phyloP scores from a whole-genome alignment of 331 rosid species.

The Erythrophleum ivorense region DNA sequence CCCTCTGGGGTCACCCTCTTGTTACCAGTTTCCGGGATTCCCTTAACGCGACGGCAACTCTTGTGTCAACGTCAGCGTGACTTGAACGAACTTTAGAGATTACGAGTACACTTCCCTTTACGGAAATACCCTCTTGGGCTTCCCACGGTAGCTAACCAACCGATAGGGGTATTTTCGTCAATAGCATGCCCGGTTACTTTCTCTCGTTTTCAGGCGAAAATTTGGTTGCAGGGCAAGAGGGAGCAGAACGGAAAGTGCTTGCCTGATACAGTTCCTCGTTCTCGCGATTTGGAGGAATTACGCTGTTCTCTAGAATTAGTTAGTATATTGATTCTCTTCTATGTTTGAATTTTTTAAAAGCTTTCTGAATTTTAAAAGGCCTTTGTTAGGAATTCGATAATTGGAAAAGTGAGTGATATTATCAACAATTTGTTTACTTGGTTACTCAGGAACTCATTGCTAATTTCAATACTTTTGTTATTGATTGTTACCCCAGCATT shows the following conservation, averaged over 20 bases:
- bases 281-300: background rate
- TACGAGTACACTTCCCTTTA: background rate
- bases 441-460: background rate
- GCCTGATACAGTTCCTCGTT: constrained; percentile 6
- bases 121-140: background rate
- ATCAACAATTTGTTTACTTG: background rate
- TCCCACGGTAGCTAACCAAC: background rate
- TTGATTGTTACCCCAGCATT: background rate
- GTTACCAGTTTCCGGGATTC: constrained; percentile 1
- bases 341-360: background rate
- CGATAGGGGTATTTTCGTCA: background rate
- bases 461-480: background rate
- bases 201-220: background rate
- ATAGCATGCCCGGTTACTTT: background rate
- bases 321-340: background rate
- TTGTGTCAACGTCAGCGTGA: constrained; percentile 33
- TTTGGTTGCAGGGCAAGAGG: background rate
- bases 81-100: background rate
- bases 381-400: background rate
- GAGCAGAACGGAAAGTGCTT: constrained; percentile 32
- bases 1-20: background rate
- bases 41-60: constrained; percentile 36
- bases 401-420: background rate
- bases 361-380: background rate
- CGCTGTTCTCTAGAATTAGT: constrained; percentile 3